Evolutionary conservation across 768 basidiomycete species (phyloP), one percentile per base, ranked within the genome.

Genomic region (Hericium rajendrae): DNA sequence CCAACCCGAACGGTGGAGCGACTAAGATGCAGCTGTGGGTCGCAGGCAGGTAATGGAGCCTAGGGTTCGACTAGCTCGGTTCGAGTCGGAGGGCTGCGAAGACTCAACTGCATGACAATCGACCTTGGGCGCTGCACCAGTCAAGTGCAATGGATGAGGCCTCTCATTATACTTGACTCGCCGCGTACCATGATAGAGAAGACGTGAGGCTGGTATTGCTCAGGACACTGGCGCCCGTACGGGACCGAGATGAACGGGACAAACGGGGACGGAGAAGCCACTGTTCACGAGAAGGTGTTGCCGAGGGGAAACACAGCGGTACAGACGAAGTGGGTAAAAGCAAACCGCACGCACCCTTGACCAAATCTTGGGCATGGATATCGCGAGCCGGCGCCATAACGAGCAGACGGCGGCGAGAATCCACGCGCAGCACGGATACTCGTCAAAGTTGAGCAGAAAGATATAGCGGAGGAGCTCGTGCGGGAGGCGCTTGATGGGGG

Each of bases 371-470:
- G 88, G 88, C 69, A 86, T 86, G 20, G 76, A 73, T 32, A 90
- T 70, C 3, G 80, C 80, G 43, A 87, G 73, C 53, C 76, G 73
- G 54, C 88, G 74, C 88, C 88, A 91, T 15, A 78, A 71, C 6
- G 75, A 66, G 60, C 81, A 88, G 3, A 90, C 86, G 0, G 85
- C 78, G 3, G 86, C 77, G 43, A 90, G 77, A 22, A 84, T 78
- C 88, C 88, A 91, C 6, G 85, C 84, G 65, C 80, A 82, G 65
- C 83, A 85, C n/a, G 85, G 79, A 66, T 85, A 76, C 55, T 81
- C 79, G 56, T 85, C 81, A 60, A 87, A 89, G 62, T 77, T 78
- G 70, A 80, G 79, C 59, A 81, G 66, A 65, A 91, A 91, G 63
- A 91, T 81, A 57, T 83, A 79, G 55, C 84, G 76, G 52, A 90